A percentile compares a stretch with the other conserved stretches of the same genome.
phyloP scores from a whole-genome alignment of 2,329 filamentous ascomycete genomes.

The Nemania sp. region DNA sequence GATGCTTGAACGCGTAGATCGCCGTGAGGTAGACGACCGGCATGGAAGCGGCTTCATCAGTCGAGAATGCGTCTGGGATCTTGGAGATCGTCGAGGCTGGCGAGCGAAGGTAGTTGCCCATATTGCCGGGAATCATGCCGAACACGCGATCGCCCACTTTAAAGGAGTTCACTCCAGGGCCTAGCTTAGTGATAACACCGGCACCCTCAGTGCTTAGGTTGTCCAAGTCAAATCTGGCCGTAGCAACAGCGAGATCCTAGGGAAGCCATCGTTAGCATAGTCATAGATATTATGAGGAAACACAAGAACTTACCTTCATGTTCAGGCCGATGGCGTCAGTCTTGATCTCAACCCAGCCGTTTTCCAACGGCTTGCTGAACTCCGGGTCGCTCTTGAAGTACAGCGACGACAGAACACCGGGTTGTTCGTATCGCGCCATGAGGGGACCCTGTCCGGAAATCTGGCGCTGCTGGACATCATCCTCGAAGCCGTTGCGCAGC shows the following conservation, averaged over 20 bases:
- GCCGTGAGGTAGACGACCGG: slow-evolving; percentile 15
- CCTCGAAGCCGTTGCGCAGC: slow-evolving; percentile 9
- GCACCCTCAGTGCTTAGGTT: slow-evolving; percentile 12
- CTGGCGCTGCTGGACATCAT: slow-evolving; percentile 7
- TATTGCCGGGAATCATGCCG: slow-evolving; percentile 13
- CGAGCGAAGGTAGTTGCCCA: slow-evolving; percentile 18
- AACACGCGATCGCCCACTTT: slow-evolving; percentile 21
- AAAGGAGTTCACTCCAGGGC: slow-evolving; percentile 12
- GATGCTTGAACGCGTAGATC: slow-evolving; percentile 17
- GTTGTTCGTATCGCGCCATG: slow-evolving; percentile 9
- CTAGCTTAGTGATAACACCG: slow-evolving; percentile 12
- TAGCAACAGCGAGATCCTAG: slow-evolving; percentile 19
- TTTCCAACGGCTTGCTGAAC: background rate
- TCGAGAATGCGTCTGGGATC: slow-evolving; percentile 10
- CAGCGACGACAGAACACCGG: slow-evolving; percentile 19
- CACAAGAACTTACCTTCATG: no score
- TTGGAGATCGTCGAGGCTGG: slow-evolving; percentile 4
- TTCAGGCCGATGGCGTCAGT: slow-evolving; percentile 21
- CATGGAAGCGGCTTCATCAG: slow-evolving; percentile 9
- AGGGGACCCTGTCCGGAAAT: slow-evolving; percentile 1
- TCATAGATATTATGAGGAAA: no score
- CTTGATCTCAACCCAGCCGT: slow-evolving; percentile 16
- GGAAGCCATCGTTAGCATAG: no score
- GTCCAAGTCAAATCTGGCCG: slow-evolving; percentile 17
- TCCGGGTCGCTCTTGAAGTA: slow-evolving; percentile 17